phyloP scores from a whole-genome alignment of 768 basidiomycete species.

The Amanita exitialis region DNA sequence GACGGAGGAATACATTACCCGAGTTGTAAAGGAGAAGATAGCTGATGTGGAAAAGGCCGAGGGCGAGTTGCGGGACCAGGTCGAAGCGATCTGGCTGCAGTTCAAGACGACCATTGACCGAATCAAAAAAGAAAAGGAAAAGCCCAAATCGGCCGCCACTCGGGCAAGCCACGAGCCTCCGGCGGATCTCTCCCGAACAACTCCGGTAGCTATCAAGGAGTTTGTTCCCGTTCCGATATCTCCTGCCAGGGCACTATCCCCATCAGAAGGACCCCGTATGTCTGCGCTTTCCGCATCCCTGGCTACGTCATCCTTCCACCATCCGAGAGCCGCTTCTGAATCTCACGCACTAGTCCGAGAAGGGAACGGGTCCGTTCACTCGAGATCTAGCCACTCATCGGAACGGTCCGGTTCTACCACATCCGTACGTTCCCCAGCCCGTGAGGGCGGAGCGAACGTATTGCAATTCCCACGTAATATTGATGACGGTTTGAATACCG shows the following conservation, averaged over 20 bases:
- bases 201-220: constrained; percentile 35
- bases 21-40: constrained; percentile 42
- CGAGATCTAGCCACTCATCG: constrained; percentile 15
- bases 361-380: constrained; percentile 14
- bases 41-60: constrained; percentile 50
- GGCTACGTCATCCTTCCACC: constrained; percentile 46
- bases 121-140: constrained; percentile 27
- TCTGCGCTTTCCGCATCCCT: constrained; percentile 70
- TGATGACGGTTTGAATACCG: constrained; percentile 31
- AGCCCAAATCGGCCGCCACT: neutral
- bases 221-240: constrained; percentile 44
- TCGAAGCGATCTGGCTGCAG: constrained; percentile 52
- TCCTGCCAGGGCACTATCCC: constrained; percentile 24
- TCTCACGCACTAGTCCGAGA: constrained; percentile 11
- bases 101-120: constrained; percentile 40
- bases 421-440: constrained; percentile 17
- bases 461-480: constrained; percentile 29
- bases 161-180: constrained; percentile 6
- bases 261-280: constrained; percentile 28
- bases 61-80: constrained; percentile 40
- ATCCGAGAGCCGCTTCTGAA: constrained; percentile 27
- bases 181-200: constrained; percentile 13
- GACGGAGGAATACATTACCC: constrained; percentile 49
- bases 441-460: constrained; percentile 22
- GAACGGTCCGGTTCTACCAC: constrained; percentile 24